A percentile compares a stretch with the other conserved stretches of the same genome.
These are phyloP conservation scores for Yamadazyma taylorii DNA, from an alignment of 1,139 yeast genomes.

Conservation along the genomic window DNA sequence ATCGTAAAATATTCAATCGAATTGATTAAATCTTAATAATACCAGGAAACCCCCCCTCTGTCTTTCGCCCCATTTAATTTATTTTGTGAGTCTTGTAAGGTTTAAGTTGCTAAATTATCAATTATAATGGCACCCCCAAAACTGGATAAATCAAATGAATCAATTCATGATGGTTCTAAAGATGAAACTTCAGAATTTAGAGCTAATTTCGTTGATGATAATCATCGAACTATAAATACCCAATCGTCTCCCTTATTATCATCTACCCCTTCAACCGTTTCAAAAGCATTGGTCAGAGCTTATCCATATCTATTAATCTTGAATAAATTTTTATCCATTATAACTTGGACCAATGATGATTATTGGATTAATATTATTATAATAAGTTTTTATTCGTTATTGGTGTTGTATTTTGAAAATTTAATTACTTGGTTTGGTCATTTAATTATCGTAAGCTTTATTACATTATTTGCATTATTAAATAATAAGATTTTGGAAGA, in stretches of 20 bases:
- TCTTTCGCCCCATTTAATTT: too few species aligned
- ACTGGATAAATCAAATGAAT: background rate
- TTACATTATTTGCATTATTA: conserved; percentile 65
- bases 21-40: too few species aligned
- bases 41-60: too few species aligned
- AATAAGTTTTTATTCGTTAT: conserved; percentile 54
- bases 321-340: conserved; percentile 65
- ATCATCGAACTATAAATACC: conserved; percentile 26
- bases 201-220: conserved; percentile 14
- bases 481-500: conserved; percentile 52
- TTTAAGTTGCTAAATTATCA: too few species aligned
- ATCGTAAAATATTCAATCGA: too few species aligned
- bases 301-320: conserved; percentile 80
- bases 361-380: conserved; percentile 71
- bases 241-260: conserved; percentile 65
- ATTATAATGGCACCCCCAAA: conserved; percentile 8
- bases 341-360: conserved; percentile 93
- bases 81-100: too few species aligned
- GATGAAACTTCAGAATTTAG: conserved; percentile 6
- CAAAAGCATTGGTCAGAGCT: conserved; percentile 76
- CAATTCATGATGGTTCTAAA: background rate
- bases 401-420: conserved; percentile 71
- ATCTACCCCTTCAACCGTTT: conserved; percentile 88
- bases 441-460: conserved; percentile 63
- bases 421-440: conserved; percentile 81